Evolutionary conservation across 345 rosid species (phyloP), one percentile per base, ranked within the genome.

Genomic region (Viola odorata): DNA sequence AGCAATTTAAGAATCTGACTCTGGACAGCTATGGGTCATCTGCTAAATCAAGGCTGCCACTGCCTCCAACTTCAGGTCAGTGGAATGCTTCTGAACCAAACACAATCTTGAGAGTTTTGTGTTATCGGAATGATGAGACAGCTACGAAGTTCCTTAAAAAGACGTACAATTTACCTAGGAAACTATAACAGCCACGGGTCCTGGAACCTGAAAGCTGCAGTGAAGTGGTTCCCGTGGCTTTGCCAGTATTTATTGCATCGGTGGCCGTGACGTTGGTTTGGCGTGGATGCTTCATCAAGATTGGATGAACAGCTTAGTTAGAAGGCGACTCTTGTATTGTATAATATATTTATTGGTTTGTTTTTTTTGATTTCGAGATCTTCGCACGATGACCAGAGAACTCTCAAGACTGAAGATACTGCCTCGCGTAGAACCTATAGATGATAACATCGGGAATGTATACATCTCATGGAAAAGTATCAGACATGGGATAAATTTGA

Each of bases 131-230:
- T 44, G 75, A 72, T 38, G 67, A 55, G 45, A 49, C 60, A 12
- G 75, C 75, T 36, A 32, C 52, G 0, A 72, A 56, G 62, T 72
- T 72, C 63, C 71, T 72, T 44, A 72, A 61, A 59, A 72, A 66
- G 55, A 57, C 67, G 12, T 72, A 72, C 50, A 57, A 72, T 78
- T 79, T 89, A 78, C 96, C 98, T 1, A 92, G 72, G 80, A 92
- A 85, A 77, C 82, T 87, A 16, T 78, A 61, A 74, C 37, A 45
- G 14, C 44, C 61, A 6, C 50, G 50, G 23, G 16, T 59, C 41
- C 39, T 38, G 51, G 6, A 53, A 41, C 48, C n/a, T 10, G 32
- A 49, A 14, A 60, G 37, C 58, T 58, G 49, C 15, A 1, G n/a
- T 8, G 9, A 50, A 32, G 45, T 37, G 12, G 50, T 45, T 50